A percentile compares a stretch with the other conserved stretches of the same genome.
These are phyloP conservation scores for Suillus spraguei DNA, from an alignment of 768 basidiomycete genomes.

Conservation along the genomic window DNA sequence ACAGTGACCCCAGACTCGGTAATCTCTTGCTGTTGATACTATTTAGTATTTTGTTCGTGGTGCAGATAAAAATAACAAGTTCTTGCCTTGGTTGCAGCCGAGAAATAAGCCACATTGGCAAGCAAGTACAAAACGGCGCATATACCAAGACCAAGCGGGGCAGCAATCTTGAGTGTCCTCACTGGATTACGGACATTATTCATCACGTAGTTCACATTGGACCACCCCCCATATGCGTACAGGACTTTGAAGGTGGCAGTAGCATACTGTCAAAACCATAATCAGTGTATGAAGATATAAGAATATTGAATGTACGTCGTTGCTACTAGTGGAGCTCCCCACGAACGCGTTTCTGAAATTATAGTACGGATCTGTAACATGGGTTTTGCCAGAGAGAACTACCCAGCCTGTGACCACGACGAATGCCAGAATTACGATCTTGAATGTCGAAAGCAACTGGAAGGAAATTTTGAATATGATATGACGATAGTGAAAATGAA, in stretches of 20 bases:
- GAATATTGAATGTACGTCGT: constrained; percentile 37
- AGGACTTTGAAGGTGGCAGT: constrained; percentile 64
- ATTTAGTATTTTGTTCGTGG: background rate
- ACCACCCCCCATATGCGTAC: constrained; percentile 52
- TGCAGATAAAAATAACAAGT: too few species aligned
- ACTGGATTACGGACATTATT: constrained; percentile 63
- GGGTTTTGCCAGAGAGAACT: constrained; percentile 60
- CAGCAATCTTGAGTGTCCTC: constrained; percentile 63
- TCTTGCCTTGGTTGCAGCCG: constrained; percentile 32
- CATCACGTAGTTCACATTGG: constrained; percentile 58
- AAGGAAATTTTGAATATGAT: background rate
- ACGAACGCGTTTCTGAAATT: constrained; percentile 62
- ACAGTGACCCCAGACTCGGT: constrained; percentile 52
- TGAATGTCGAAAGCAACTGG: constrained; percentile 54
- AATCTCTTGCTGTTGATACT: constrained; percentile 42
- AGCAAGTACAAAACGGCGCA: constrained; percentile 55
- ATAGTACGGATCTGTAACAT: constrained; percentile 52
- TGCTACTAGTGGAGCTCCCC: constrained; percentile 54
- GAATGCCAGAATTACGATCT: constrained; percentile 54
- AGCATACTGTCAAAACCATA: constrained; percentile 45
- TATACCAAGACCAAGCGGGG: constrained; percentile 57
- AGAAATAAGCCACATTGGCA: constrained; percentile 61
- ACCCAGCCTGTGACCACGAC: constrained; percentile 61
- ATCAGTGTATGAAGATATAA: background rate
- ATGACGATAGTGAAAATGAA: background rate